Conservation (phyloP, 495 filamentous ascomycete species). For the Polyplosphaeria fusca region DNA sequence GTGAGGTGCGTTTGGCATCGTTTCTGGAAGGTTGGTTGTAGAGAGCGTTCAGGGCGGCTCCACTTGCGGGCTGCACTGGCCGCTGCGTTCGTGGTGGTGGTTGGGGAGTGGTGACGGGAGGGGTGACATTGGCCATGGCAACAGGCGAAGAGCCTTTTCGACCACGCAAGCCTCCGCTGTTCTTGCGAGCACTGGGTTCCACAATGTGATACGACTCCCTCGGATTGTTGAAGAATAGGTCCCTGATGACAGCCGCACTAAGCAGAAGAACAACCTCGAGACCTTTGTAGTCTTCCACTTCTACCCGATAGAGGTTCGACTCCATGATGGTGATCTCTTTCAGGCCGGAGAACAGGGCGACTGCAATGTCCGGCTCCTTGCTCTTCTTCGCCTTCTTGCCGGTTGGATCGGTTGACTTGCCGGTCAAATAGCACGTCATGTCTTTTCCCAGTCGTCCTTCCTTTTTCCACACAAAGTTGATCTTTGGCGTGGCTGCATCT, state of each 20-base stretch:
- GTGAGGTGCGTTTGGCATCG: conserved; percentile 28
- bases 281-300: conserved; percentile 92
- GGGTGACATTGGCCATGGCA: conserved; percentile 11
- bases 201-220: conserved; percentile 75
- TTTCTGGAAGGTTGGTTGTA: conserved; percentile 20
- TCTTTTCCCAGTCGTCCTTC: conserved; percentile 84
- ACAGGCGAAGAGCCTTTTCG: conserved; percentile 26
- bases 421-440: conserved; percentile 75
- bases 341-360: conserved; percentile 70
- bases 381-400: conserved; percentile 63
- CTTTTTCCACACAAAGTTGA: conserved; percentile 87
- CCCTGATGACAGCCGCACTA: conserved; percentile 76
- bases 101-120: conserved; percentile 25
- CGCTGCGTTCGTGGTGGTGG: conserved; percentile 13
- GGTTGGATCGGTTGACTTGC: conserved; percentile 61
- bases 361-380: conserved; percentile 89
- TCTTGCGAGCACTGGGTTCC: conserved; percentile 38
- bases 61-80: conserved; percentile 2
- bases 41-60: background rate
- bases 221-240: conserved; percentile 71
- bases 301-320: conserved; percentile 83
- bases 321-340: conserved; percentile 84
- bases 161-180: conserved; percentile 29
- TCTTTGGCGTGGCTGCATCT: conserved; percentile 69
- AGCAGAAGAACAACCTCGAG: conserved; percentile 86